A percentile compares a stretch with the other conserved stretches of the same genome.
Evolutionary conservation across 208 protist genomes (phyloP).

Genomic region (Endotrypanum monterogeii): DNA sequence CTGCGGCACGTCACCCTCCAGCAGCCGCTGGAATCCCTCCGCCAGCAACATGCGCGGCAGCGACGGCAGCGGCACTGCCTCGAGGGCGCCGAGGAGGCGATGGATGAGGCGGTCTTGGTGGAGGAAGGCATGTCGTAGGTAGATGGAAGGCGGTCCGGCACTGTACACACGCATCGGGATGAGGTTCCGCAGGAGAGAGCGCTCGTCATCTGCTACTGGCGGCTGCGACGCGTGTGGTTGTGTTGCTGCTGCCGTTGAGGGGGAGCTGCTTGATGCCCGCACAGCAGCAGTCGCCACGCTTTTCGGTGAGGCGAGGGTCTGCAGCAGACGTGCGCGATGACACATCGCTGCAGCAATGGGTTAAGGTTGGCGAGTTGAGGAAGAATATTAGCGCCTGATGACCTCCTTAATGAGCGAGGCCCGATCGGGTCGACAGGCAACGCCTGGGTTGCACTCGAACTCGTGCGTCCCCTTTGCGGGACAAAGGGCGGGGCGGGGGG

Average conservation of each 20-base stretch:
- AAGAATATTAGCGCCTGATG: too few relatives aligned
- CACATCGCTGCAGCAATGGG: neutral
- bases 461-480: too few relatives aligned
- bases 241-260: conserved; percentile 1
- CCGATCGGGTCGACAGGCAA: too few relatives aligned
- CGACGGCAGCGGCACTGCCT: conserved; percentile 71
- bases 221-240: neutral
- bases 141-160: conserved; percentile 46
- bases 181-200: conserved; percentile 74
- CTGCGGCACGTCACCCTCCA: conserved; percentile 68
- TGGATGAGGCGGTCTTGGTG: conserved; percentile 65
- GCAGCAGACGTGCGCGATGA: conserved; percentile 5
- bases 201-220: conserved; percentile 19
- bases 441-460: too few relatives aligned
- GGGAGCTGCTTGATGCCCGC: neutral
- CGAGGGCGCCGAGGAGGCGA: conserved; percentile 56
- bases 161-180: conserved; percentile 75
- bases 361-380: neutral
- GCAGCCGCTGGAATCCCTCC: conserved; percentile 76
- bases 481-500: too few relatives aligned
- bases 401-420: too few relatives aligned
- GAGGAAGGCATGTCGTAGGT: conserved; percentile 78
- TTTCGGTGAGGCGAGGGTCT: neutral
- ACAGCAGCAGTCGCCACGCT: neutral
- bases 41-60: conserved; percentile 83